phyloP scores from a whole-genome alignment of 1,284 basidiomycete species.

The Boletus subluridellus region DNA sequence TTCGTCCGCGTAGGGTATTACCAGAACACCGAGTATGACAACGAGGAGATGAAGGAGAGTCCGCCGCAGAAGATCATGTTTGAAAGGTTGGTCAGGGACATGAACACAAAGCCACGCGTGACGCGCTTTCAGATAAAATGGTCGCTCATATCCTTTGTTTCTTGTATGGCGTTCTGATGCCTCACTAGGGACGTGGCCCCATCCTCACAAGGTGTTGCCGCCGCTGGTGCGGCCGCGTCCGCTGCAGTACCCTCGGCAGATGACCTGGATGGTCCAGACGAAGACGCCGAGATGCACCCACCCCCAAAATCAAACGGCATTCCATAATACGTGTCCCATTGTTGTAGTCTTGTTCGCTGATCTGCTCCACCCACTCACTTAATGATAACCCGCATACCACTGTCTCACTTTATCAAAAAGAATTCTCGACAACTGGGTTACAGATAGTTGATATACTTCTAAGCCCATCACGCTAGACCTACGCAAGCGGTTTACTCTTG shows the following conservation, averaged over 20 bases:
- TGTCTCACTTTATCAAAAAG: neutral
- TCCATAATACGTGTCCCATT: constrained; percentile 11
- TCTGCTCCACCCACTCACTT: constrained; percentile 1
- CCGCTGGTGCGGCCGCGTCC: constrained; percentile 68
- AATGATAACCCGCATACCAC: constrained; percentile 19
- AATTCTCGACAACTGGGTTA: constrained; percentile 10
- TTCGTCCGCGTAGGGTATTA: constrained; percentile 99
- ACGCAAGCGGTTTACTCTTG: constrained; percentile 43
- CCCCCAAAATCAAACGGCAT: constrained; percentile 30
- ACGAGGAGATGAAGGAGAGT: constrained; percentile 79
- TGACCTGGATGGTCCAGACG: constrained; percentile 49
- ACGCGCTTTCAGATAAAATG: constrained; percentile 89
- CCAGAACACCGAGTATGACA: constrained; percentile 98
- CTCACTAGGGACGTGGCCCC: constrained; percentile 63
- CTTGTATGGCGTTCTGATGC: neutral
- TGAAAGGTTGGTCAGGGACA: constrained; percentile 79
- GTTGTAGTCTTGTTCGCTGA: constrained; percentile 2
- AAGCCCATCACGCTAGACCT: constrained; percentile 1
- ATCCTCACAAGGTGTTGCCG: constrained; percentile 46
- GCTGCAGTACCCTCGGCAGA: constrained; percentile 78
- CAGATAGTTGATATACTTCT: constrained; percentile 21
- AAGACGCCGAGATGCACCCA: constrained; percentile 16
- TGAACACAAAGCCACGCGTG: constrained; percentile 91
- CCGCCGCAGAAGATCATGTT: constrained; percentile 71
- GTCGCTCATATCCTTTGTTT: constrained; percentile 41